Base-by-base conservation (phyloP, 306 rosid species). In the Pterocarpus macrocarpus region DNA sequence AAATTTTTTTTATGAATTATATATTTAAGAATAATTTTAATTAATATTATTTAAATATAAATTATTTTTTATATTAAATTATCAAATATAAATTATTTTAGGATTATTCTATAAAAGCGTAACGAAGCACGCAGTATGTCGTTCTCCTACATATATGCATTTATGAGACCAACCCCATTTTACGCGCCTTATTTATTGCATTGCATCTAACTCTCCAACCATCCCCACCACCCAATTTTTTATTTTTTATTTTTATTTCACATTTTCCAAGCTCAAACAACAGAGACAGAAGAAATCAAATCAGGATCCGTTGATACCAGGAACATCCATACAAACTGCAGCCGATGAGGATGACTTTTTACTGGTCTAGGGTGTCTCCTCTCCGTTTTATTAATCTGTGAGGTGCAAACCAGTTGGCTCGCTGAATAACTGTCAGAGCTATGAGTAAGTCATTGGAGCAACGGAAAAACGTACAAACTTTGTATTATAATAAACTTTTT, bases 391-490 rank as follows among this genome's bases (percentile, higher is more conserved):
- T 74, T 84, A 35, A 69, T 66, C 86, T 79, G 74, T 73, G 73
- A 52, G 73, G 67, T 76, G 67, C 83, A 73, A 59, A 72, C 81
- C 87, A 79, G 82, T 82, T 91, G 90, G 90, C 85, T 66, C 73
- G 87, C 66, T 68, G 39, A 75, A 58, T 82, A 52, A 28, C 17
- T 77, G 86, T 82, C 94, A 85, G 86, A 74, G 93, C 83, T 85
- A 92, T 90, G 94, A 87, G 89, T 90, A 87, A 86, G 85, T 86
- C 90, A 87, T 90, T 83, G 92, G 92, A 86, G 82, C 89, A 81
- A 79, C 35, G 86, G 47, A 82, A 84, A 78, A 64, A 78, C 77
- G 13, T 36, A 16, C 36, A 59, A 57, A 67, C 35, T 39, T 55
- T 39, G 67, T 8, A 38, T 62, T 32, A 13, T 16, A 12, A 62